Base-by-base conservation (phyloP, 1,284 basidiomycete species). In the Puccinia hordei region DNA sequence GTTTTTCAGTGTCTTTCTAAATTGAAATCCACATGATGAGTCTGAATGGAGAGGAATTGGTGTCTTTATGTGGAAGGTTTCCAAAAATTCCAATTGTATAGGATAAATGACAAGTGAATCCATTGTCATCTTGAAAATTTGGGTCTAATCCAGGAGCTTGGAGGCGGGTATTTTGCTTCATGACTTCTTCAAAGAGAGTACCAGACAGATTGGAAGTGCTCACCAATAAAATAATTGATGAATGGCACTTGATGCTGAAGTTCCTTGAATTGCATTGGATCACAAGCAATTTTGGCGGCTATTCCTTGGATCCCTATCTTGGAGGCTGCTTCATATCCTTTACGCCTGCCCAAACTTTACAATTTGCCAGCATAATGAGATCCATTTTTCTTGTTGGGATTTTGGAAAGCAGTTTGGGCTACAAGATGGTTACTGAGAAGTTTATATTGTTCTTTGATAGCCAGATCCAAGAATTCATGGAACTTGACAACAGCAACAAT, bases 81-180 rank as follows among this genome's bases (percentile, higher is more conserved):
- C 3, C 10, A 19, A 65, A 65, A 9, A 38, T 10, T 13, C 27
- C 22, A 2, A 65, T 2, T 9, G 61, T 65, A 17, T 30, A 38
- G 19, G 61, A 65, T 6, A 65, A 19, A 24, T 65, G 61, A 38
- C 33, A 38, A 30, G 61, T 65, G 24, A 65, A 65, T 61, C 27
- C 57, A 61, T 27, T 19, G 19, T 65, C 27, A 3, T 2, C 8
- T 35, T 6, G 19, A 38, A 65, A 33, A 38, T 65, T 30, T 5
- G 61, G 61, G 13, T 3, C 17, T 22, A 65, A 19, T 4, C 61
- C 27, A 65, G 61, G 61, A 65, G 61, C 61, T 33, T 65, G 33
- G 33, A 38, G 30, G n/a, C 1, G 27, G 5, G 4, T 35, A 38
- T 38, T 10, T 4, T 65, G 61, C 24, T 35, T 5, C 33, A 38